These are phyloP conservation scores for Penicillium canariense DNA, from an alignment of 495 filamentous ascomycete genomes.

Conservation along the genomic window DNA sequence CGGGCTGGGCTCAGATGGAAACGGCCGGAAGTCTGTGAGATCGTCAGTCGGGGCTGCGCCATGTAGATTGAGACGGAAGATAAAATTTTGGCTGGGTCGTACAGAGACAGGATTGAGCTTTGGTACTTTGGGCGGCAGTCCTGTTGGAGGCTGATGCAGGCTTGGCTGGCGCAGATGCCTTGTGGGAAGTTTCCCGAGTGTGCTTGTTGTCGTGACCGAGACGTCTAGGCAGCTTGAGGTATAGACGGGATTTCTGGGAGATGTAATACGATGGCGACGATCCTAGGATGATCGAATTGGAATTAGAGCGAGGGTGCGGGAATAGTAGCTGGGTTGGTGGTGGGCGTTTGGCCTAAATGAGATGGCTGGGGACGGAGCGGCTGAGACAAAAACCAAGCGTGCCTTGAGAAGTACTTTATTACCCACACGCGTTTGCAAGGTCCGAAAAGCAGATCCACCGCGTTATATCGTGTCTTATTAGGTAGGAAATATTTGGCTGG, in stretches of 20 bases:
- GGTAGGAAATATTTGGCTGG: neutral
- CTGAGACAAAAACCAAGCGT: neutral
- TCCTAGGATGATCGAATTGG: neutral
- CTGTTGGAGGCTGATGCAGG: constrained; percentile 5
- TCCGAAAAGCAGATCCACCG: neutral
- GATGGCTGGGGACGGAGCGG: constrained; percentile 7
- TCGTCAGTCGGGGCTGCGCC: neutral
- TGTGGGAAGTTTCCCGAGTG: neutral
- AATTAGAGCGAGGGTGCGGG: neutral
- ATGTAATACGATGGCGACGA: neutral
- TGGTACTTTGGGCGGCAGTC: neutral
- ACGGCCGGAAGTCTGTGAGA: neutral
- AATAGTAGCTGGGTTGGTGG: neutral
- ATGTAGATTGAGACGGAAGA: neutral
- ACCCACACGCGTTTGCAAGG: neutral
- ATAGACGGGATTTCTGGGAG: neutral
- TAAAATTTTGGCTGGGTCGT: neutral
- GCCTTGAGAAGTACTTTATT: neutral
- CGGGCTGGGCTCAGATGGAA: neutral
- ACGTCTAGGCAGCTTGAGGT: neutral
- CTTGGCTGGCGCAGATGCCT: neutral
- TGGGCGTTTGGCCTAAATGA: neutral
- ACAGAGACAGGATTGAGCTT: neutral
- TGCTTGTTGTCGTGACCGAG: neutral
- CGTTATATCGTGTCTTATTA: neutral